Evolutionary conservation across 495 filamentous ascomycete genomes (phyloP).

Genomic region (Neurospora sp.): DNA sequence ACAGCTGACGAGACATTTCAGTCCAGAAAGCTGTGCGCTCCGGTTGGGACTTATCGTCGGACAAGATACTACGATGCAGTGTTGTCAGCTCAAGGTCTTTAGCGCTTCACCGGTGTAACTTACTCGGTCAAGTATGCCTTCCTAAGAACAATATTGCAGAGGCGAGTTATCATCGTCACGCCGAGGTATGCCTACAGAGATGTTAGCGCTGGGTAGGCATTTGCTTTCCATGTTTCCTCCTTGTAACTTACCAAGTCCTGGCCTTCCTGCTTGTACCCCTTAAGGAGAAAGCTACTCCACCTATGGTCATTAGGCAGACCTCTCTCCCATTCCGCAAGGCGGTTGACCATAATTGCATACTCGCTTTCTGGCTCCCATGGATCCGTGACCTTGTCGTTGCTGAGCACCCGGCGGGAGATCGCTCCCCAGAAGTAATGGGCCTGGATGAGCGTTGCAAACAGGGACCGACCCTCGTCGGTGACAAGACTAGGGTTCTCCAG

Average conservation of each 20-base stretch:
- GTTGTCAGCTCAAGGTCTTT: not conserved
- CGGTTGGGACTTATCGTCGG: slow-evolving; percentile 25
- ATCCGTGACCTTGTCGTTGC: slow-evolving; percentile 23
- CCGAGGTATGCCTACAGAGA: slow-evolving; percentile 34
- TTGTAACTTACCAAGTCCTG: slow-evolving; percentile 28
- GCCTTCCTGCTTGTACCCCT: slow-evolving; percentile 31
- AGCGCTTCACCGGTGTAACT: slow-evolving; percentile 1
- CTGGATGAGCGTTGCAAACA: slow-evolving; percentile 43
- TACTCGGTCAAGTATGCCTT: slow-evolving; percentile 39
- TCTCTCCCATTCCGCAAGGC: slow-evolving; percentile 32
- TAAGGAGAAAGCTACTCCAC: slow-evolving; percentile 33
- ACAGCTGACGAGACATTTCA: slow-evolving; percentile 35
- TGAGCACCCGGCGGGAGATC: slow-evolving; percentile 33
- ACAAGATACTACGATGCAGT: slow-evolving; percentile 28
- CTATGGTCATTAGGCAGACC: slow-evolving; percentile 32
- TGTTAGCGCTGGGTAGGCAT: not conserved
- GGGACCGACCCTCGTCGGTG: slow-evolving; percentile 27
- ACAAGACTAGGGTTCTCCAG: slow-evolving; percentile 32
- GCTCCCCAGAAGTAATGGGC: slow-evolving; percentile 40
- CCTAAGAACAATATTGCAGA: slow-evolving; percentile 41
- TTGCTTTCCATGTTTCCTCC: not conserved
- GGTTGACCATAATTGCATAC: slow-evolving; percentile 27
- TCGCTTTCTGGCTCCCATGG: slow-evolving; percentile 34
- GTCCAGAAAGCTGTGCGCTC: slow-evolving; percentile 28
- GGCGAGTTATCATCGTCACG: slow-evolving; percentile 36